Percentiles rank a stretch among this genome's conserved stretches.
Conservation (phyloP, 352 stramenopile genomes). For the Pythium inflatum region DNA sequence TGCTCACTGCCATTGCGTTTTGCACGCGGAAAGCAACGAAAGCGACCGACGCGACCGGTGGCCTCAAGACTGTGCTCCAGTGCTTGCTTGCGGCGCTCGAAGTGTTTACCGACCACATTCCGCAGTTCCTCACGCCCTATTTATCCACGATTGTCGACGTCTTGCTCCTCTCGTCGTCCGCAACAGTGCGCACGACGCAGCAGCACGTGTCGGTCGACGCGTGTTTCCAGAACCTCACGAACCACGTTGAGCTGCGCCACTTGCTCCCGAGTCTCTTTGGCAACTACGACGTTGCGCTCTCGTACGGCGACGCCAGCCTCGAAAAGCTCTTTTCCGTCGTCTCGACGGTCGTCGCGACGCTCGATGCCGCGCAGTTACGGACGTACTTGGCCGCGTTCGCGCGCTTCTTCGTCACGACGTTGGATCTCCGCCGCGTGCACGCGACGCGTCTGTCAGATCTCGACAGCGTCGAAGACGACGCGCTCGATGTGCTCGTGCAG, state of each 20-base stretch:
- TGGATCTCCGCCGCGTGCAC: constrained; percentile 80
- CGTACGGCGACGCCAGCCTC: constrained; percentile 55
- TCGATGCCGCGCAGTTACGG: constrained; percentile 59
- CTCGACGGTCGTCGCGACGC: constrained; percentile 56
- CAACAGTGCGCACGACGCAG: too few relatives aligned
- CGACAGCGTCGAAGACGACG: constrained; percentile 74
- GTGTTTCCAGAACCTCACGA: constrained; percentile 68
- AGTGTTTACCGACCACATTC: constrained; percentile 83
- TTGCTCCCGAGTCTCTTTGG: constrained; percentile 73
- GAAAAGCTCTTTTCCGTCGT: constrained; percentile 76
- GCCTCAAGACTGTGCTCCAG: constrained; percentile 64
- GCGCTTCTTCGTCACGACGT: constrained; percentile 79
- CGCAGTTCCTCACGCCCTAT: constrained; percentile 83
- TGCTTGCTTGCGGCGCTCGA: constrained; percentile 77
- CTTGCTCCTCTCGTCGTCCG: constrained; percentile 57
- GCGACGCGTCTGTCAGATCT: constrained; percentile 53
- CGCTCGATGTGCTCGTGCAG: constrained; percentile 75
- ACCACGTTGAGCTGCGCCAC: constrained; percentile 75
- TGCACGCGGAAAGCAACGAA: constrained; percentile 40
- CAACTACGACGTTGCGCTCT: constrained; percentile 67
- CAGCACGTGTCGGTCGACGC: constrained; percentile 67
- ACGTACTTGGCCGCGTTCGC: constrained; percentile 76
- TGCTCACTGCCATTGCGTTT: constrained; percentile 68
- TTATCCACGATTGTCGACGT: constrained; percentile 63
- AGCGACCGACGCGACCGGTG: constrained; percentile 16